These are phyloP conservation scores for Phytophthora hibernalis DNA, from an alignment of 352 stramenopile genomes.

Conservation along the genomic window DNA sequence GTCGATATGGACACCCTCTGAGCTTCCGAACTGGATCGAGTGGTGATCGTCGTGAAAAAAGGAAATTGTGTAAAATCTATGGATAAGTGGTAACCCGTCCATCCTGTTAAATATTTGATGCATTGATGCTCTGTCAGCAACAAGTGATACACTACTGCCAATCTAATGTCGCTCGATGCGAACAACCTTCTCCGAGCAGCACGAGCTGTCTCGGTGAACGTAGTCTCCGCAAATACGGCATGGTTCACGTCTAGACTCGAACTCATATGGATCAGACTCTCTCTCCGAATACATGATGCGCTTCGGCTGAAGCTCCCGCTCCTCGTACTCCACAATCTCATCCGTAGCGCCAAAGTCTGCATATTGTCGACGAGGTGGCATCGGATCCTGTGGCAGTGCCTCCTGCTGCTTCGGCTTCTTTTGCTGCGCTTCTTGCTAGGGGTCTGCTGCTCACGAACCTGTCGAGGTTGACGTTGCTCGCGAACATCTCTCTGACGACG, in stretches of 20 bases:
- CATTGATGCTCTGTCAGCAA: neutral
- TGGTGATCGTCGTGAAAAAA: neutral
- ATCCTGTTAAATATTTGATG: conserved; percentile 3
- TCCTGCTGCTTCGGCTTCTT: conserved; percentile 4
- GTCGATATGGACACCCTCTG: neutral
- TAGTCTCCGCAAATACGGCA: conserved; percentile 24
- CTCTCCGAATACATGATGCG: conserved; percentile 22
- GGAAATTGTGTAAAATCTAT: neutral
- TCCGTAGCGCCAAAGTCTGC: conserved; percentile 16
- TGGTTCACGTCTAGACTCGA: conserved; percentile 13
- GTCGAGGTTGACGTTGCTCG: conserved; percentile 11
- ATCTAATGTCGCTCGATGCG: conserved; percentile 11
- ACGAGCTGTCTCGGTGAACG: conserved; percentile 20
- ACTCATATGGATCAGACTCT: conserved; percentile 24
- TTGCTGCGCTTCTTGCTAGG: conserved; percentile 16
- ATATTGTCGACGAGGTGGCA: conserved; percentile 7
- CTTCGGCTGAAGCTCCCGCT: conserved; percentile 14
- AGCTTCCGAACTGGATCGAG: neutral
- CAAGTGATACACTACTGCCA: neutral
- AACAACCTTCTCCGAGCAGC: conserved; percentile 23
- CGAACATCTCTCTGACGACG: conserved; percentile 19
- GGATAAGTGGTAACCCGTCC: neutral
- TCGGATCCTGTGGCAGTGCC: neutral
- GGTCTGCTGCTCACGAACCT: conserved; percentile 15
- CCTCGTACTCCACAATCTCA: conserved; percentile 29